Conservation (phyloP, 495 filamentous ascomycete genomes). For the Trichoderma erinaceum region DNA sequence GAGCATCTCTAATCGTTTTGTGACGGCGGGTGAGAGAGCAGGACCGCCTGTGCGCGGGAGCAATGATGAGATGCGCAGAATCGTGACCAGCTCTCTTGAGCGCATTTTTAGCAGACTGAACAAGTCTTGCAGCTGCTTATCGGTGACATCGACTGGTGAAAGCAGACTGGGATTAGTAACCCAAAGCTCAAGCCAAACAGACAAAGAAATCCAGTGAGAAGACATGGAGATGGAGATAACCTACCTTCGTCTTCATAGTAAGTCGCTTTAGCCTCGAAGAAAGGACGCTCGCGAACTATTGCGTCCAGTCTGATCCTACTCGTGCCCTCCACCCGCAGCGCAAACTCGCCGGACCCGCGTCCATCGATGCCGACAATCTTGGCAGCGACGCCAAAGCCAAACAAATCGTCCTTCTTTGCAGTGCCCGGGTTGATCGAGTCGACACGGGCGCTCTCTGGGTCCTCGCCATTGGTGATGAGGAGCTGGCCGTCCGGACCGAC, state of each 20-base stretch:
- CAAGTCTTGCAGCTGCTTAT: slow-evolving; percentile 54
- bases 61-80: slow-evolving; percentile 71
- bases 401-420: slow-evolving; percentile 66
- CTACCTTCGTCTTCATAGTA: slow-evolving; percentile 53
- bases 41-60: slow-evolving; percentile 55
- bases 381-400: slow-evolving; percentile 67
- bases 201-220: background rate
- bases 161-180: slow-evolving; percentile 21
- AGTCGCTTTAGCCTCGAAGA: slow-evolving; percentile 71
- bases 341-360: slow-evolving; percentile 67
- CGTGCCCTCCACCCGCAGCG: slow-evolving; percentile 78
- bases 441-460: slow-evolving; percentile 34
- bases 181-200: background rate
- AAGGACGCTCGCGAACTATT: slow-evolving; percentile 70
- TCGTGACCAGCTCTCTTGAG: slow-evolving; percentile 72
- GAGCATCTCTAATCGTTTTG: slow-evolving; percentile 75
- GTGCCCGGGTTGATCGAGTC: slow-evolving; percentile 34
- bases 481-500: slow-evolving; percentile 64
- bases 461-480: slow-evolving; percentile 52
- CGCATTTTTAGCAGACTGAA: slow-evolving; percentile 77
- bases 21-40: slow-evolving; percentile 72
- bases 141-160: slow-evolving; percentile 32
- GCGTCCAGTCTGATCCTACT: slow-evolving; percentile 69
- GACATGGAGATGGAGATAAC: slow-evolving; percentile 14
- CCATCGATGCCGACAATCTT: slow-evolving; percentile 82